These are phyloP conservation scores for Yamadazyma insecticola DNA, from an alignment of 805 yeast species.

Conservation along the genomic window DNA sequence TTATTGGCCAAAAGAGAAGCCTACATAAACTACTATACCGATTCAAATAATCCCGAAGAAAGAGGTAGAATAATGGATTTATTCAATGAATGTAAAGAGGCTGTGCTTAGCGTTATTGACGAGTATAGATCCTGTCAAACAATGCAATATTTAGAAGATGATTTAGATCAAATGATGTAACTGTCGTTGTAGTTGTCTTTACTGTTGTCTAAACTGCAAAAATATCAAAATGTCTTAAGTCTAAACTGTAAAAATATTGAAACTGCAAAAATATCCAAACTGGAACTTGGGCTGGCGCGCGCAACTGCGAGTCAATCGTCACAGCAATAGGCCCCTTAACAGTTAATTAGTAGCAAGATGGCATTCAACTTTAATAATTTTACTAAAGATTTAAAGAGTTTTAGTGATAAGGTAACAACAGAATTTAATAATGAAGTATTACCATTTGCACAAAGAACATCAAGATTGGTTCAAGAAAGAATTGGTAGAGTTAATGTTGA, in stretches of 20 bases:
- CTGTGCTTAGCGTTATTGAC: slow-evolving; percentile 39
- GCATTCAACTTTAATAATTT: slow-evolving; percentile 39
- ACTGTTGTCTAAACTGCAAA: too few species aligned
- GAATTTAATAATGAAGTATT: slow-evolving; percentile 51
- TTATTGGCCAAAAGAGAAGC: slow-evolving; percentile 75
- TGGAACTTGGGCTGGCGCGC: too few species aligned
- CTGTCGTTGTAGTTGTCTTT: too few species aligned
- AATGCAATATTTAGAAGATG: slow-evolving; percentile 44
- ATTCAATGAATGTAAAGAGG: slow-evolving; percentile 47
- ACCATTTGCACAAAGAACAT: slow-evolving; percentile 77
- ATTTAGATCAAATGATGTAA: slow-evolving; percentile 8
- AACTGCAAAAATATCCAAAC: too few species aligned
- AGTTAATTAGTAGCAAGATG: too few species aligned
- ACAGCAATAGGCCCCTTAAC: too few species aligned
- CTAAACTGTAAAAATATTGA: too few species aligned
- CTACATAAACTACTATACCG: slow-evolving; percentile 71
- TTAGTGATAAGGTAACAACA: slow-evolving; percentile 42
- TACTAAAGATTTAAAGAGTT: slow-evolving; percentile 36
- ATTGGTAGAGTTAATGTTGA: slow-evolving; percentile 65
- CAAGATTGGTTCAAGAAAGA: slow-evolving; percentile 71
- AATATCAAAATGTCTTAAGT: too few species aligned
- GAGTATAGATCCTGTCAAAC: slow-evolving; percentile 44
- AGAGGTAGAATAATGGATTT: slow-evolving; percentile 42
- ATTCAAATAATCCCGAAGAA: slow-evolving; percentile 40
- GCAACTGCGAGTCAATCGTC: neutral